phyloP scores from a whole-genome alignment of 768 basidiomycete genomes.

The Sporobolomyces pararoseus region DNA sequence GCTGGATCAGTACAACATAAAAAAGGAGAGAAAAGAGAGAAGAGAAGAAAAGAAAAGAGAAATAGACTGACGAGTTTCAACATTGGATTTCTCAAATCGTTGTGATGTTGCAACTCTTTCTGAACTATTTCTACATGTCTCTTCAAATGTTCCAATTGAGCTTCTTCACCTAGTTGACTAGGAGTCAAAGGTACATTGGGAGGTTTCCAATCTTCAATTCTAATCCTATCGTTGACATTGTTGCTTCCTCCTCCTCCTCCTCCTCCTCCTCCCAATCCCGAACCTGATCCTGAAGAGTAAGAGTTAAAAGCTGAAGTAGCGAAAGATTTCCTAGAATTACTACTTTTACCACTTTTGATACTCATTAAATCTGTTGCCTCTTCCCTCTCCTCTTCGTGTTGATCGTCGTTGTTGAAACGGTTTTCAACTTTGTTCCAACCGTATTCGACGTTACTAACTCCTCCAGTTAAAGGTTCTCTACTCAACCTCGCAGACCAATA shows the following conservation, averaged over 20 bases:
- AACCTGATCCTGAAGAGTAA: too few relatives aligned
- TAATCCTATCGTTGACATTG: constrained; percentile 60
- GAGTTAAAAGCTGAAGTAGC: constrained; percentile 64
- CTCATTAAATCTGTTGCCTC: constrained; percentile 32
- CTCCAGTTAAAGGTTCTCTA: constrained; percentile 90
- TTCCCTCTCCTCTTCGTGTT: constrained; percentile 49
- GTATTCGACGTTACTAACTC: constrained; percentile 98
- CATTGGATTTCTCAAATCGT: constrained; percentile 79
- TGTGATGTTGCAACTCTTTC: constrained; percentile 75
- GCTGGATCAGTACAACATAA: too few relatives aligned
- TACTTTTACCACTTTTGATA: constrained; percentile 40
- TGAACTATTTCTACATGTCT: constrained; percentile 73
- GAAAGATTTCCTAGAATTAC: constrained; percentile 65
- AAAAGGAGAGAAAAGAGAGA: neutral
- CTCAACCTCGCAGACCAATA: constrained; percentile 97
- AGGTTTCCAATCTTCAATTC: constrained; percentile 90
- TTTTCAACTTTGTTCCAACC: constrained; percentile 78
- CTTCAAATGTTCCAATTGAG: constrained; percentile 80
- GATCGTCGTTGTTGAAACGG: neutral
- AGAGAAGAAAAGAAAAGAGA: neutral
- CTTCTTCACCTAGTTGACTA: constrained; percentile 85
- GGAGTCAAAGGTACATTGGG: constrained; percentile 77
- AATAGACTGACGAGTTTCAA: constrained; percentile 60
- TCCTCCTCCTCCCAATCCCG: too few relatives aligned
- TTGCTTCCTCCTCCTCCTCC: constrained; percentile 9